Percentiles rank a stretch among this genome's conserved stretches.
phyloP scores from a whole-genome alignment of 495 filamentous ascomycete species.

The Glutinoglossum americanum region DNA sequence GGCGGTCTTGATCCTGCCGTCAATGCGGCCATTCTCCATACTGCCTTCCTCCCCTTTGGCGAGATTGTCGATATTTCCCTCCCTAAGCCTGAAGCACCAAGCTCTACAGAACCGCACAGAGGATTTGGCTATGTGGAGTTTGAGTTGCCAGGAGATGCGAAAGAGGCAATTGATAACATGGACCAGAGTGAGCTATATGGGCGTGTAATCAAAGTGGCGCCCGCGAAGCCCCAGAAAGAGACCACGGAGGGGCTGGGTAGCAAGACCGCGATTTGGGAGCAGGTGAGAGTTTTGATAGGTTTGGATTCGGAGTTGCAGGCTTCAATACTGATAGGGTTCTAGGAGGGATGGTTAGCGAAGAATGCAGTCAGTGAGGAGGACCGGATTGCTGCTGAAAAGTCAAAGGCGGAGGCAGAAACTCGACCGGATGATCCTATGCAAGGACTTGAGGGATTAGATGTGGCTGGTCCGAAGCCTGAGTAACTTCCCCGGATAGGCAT shows the following conservation, averaged over 20 bases:
- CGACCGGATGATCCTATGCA: slow-evolving; percentile 77
- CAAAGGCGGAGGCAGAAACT: slow-evolving; percentile 25
- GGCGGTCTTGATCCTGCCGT: slow-evolving; percentile 71
- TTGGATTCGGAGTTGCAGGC: neutral
- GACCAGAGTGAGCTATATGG: slow-evolving; percentile 93
- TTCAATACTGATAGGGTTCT: neutral
- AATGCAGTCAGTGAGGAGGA: slow-evolving; percentile 83
- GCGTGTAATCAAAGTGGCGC: slow-evolving; percentile 71
- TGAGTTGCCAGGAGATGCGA: slow-evolving; percentile 64
- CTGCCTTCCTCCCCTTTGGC: slow-evolving; percentile 90
- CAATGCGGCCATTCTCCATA: slow-evolving; percentile 48
- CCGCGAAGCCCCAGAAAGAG: slow-evolving; percentile 84
- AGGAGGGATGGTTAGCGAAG: slow-evolving; percentile 89
- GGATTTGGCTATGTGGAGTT: slow-evolving; percentile 97
- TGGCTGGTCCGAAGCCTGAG: slow-evolving; percentile 73
- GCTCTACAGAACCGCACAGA: slow-evolving; percentile 47
- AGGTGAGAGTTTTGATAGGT: slow-evolving; percentile 34
- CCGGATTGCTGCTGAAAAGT: slow-evolving; percentile 36
- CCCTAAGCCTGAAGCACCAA: slow-evolving; percentile 60
- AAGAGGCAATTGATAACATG: slow-evolving; percentile 98
- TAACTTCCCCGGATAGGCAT: slow-evolving; percentile 20
- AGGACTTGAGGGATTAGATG: slow-evolving; percentile 77
- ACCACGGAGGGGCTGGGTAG: slow-evolving; percentile 66
- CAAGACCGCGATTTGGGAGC: slow-evolving; percentile 95
- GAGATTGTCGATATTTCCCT: slow-evolving; percentile 78